phyloP scores from a whole-genome alignment of 441 rosid species.

The Jatropha podagrica region DNA sequence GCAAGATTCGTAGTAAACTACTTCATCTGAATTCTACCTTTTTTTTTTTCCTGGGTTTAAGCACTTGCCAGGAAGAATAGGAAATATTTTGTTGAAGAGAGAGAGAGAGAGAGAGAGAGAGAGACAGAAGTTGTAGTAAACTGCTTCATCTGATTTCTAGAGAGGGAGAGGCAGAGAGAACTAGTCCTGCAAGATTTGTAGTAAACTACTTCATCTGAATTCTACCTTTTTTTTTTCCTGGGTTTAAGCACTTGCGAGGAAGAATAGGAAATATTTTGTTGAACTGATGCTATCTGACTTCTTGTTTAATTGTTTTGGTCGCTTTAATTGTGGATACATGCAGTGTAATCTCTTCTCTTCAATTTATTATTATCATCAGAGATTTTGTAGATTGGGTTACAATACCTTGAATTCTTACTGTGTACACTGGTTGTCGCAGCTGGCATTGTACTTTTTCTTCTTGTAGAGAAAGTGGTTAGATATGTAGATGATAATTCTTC shows the following conservation, averaged over 20 bases:
- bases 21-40: neutral
- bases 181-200: neutral
- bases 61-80: no score
- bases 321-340: neutral
- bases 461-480: conserved; percentile 94
- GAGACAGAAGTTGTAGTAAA: no score
- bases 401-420: conserved; percentile 29
- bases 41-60: neutral
- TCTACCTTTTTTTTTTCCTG: neutral
- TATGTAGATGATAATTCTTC: conserved; percentile 75
- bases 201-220: neutral
- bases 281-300: neutral
- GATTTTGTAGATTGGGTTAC: conserved; percentile 24
- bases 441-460: conserved; percentile 91
- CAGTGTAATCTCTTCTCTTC: neutral
- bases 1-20: neutral
- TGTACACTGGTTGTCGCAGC: conserved; percentile 51
- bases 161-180: neutral
- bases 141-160: neutral
- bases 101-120: no score
- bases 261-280: neutral
- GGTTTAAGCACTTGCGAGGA: neutral
- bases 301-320: neutral
- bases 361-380: conserved; percentile 22
- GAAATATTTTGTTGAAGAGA: no score